Percentiles rank a stretch among this genome's conserved stretches.
Conservation (phyloP, 2,329 filamentous ascomycete genomes). For the Amphichorda felina region DNA sequence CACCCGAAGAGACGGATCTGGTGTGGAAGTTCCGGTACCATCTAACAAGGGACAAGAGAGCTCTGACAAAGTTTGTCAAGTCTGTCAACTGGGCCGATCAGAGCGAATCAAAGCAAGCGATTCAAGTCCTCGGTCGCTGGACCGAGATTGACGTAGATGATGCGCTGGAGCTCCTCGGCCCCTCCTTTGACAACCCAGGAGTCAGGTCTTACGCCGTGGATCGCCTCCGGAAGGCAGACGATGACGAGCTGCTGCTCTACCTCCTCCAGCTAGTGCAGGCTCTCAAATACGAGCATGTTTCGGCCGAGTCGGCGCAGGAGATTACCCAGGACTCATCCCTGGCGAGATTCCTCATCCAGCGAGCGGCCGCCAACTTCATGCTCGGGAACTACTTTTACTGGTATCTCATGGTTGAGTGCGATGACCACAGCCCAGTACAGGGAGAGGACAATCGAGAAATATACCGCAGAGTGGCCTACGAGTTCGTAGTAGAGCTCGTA, state of each 20-base stretch:
- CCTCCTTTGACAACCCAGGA: constrained; percentile 77
- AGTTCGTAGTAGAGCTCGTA: constrained; percentile 86
- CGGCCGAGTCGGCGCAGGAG: constrained; percentile 42
- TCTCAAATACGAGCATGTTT: constrained; percentile 80
- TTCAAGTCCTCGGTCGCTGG: constrained; percentile 85
- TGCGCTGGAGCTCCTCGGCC: constrained; percentile 84
- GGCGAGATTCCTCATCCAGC: constrained; percentile 76
- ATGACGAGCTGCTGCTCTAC: constrained; percentile 83
- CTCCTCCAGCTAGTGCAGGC: constrained; percentile 91
- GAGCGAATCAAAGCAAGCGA: constrained; percentile 76
- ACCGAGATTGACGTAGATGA: constrained; percentile 96
- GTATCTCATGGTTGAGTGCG: constrained; percentile 97
- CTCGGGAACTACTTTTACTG: constrained; percentile 94
- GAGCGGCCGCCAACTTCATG: constrained; percentile 78
- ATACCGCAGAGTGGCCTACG: constrained; percentile 86
- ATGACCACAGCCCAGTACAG: constrained; percentile 64
- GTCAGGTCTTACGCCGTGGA: constrained; percentile 92
- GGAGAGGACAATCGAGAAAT: constrained; percentile 66
- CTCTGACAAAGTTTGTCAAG: constrained; percentile 94
- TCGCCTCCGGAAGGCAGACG: constrained; percentile 79
- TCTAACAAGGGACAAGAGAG: constrained; percentile 79
- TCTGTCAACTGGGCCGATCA: constrained; percentile 89
- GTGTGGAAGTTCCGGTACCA: constrained; percentile 98
- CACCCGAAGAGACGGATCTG: constrained; percentile 84
- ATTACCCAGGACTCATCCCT: constrained; percentile 67